A percentile compares a stretch with the other conserved stretches of the same genome.
Evolutionary conservation across 2,329 filamentous ascomycete species (phyloP).

Genomic region (Aspergillus sp.): DNA sequence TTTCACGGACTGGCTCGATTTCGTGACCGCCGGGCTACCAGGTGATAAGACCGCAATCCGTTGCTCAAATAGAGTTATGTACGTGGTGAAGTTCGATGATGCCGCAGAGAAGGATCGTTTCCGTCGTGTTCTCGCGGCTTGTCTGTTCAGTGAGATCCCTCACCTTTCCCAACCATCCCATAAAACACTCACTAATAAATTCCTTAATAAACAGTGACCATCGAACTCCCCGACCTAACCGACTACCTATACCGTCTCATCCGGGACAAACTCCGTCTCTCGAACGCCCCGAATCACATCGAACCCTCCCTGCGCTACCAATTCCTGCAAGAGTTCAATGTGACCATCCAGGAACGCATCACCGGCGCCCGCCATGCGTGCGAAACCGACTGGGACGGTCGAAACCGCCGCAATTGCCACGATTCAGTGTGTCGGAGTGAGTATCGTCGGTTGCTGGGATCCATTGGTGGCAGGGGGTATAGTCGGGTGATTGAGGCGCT

Average conservation of each 20-base stretch:
- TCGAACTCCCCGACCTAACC: conserved; percentile 28
- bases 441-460: conserved; percentile 21
- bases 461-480: conserved; percentile 18
- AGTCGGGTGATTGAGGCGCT: conserved; percentile 22
- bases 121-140: conserved; percentile 35
- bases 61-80: conserved; percentile 27
- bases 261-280: conserved; percentile 31
- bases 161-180: neutral
- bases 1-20: conserved; percentile 33
- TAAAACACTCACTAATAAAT: conserved; percentile 5
- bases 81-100: conserved; percentile 27
- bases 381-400: conserved; percentile 35
- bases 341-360: conserved; percentile 16
- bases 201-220: conserved; percentile 20
- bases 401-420: conserved; percentile 25
- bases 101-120: conserved; percentile 35
- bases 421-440: conserved; percentile 31
- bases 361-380: conserved; percentile 34
- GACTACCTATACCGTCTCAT: conserved; percentile 38
- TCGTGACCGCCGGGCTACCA: conserved; percentile 13
- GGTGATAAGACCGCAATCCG: conserved; percentile 14
- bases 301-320: conserved; percentile 28
- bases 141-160: conserved; percentile 31
- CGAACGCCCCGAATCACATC: conserved; percentile 18
- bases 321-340: conserved; percentile 26